A percentile compares a stretch with the other conserved stretches of the same genome.
Conservation (phyloP, 2,329 filamentous ascomycete species). For the Aureobasidium lini region DNA sequence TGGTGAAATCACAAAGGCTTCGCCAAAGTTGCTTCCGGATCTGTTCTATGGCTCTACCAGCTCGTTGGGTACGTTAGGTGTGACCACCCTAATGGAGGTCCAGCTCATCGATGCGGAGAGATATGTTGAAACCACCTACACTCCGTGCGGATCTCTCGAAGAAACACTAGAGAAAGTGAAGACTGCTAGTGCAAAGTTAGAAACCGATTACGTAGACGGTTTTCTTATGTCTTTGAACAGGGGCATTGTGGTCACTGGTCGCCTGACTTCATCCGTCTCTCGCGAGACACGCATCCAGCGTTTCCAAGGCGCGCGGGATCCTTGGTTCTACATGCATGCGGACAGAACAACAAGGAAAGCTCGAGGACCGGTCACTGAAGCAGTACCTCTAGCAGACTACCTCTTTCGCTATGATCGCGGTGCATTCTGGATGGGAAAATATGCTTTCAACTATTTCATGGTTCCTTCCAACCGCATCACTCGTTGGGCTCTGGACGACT, state of each 20-base stretch:
- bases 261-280: conserved; percentile 29
- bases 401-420: conserved; percentile 65
- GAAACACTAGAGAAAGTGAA: conserved; percentile 36
- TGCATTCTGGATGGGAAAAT: conserved; percentile 59
- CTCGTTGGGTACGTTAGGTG: conserved; percentile 58
- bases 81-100: conserved; percentile 51
- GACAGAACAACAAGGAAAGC: neutral
- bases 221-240: conserved; percentile 39
- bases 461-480: conserved; percentile 59
- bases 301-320: conserved; percentile 39
- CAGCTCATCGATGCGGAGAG: conserved; percentile 38
- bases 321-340: conserved; percentile 39
- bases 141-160: conserved; percentile 33
- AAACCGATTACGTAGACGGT: conserved; percentile 43
- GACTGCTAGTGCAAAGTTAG: conserved; percentile 28
- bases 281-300: conserved; percentile 18
- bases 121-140: conserved; percentile 44
- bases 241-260: conserved; percentile 38
- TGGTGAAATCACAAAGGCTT: conserved; percentile 43
- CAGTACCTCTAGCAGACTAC: conserved; percentile 57
- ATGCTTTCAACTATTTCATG: conserved; percentile 54
- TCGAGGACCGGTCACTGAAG: conserved; percentile 33
- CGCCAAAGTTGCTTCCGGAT: conserved; percentile 42
- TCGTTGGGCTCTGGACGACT: conserved; percentile 52
- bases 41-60: conserved; percentile 59